Percentiles rank a stretch among this genome's conserved stretches.
These are phyloP conservation scores for Coniochaeta pulveracea DNA, from an alignment of 2,329 filamentous ascomycete genomes.

Conservation along the genomic window DNA sequence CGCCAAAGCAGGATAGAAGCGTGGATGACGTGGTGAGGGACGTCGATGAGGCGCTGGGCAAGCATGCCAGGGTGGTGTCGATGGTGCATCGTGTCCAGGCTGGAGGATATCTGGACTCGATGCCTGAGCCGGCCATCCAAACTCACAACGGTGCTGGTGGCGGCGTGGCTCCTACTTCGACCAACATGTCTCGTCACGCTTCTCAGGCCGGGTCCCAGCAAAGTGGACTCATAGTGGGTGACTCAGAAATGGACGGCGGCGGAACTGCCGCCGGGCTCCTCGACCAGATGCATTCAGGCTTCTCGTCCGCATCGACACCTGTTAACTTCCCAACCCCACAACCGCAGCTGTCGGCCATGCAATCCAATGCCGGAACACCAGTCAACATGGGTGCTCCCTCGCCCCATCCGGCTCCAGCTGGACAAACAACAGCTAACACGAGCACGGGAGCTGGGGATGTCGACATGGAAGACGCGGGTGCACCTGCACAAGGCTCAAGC, in stretches of 20 bases:
- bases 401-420: conserved; percentile 22
- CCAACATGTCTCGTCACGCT: conserved; percentile 35
- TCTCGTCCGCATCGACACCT: conserved; percentile 49
- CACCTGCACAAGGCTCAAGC: conserved; percentile 37
- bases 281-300: conserved; percentile 56
- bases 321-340: conserved; percentile 51
- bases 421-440: conserved; percentile 9
- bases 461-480: conserved; percentile 37
- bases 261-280: conserved; percentile 53
- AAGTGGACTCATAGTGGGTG: conserved; percentile 43
- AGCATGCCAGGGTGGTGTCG: conserved; percentile 52
- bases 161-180: conserved; percentile 5
- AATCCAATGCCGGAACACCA: conserved; percentile 48
- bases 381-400: conserved; percentile 33
- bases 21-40: conserved; percentile 65
- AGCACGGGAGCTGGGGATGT: conserved; percentile 27
- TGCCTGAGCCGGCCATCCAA: conserved; percentile 25
- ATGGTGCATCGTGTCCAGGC: conserved; percentile 63
- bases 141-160: conserved; percentile 11
- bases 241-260: conserved; percentile 54
- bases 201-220: conserved; percentile 45
- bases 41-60: conserved; percentile 60
- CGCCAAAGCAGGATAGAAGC: conserved; percentile 33
- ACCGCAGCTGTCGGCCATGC: conserved; percentile 40
- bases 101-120: conserved; percentile 60